Base-by-base conservation (phyloP, 345 rosid genomes). In the Rubroshorea leprosula region DNA sequence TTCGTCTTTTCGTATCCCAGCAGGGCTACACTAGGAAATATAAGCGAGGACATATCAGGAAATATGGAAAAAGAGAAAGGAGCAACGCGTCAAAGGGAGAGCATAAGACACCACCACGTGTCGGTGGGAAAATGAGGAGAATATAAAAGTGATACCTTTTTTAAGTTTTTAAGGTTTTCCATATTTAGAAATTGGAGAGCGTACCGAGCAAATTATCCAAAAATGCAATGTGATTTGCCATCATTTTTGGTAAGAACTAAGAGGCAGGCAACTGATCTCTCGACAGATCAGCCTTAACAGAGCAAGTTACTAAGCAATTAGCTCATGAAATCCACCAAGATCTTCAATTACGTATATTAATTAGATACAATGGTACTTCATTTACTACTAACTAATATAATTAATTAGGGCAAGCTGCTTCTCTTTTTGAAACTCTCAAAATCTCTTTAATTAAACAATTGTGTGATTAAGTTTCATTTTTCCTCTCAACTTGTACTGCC, bases 121-220 rank as follows among this genome's bases (percentile, higher is more conserved):
- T 56, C 60, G 22, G 68, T 39, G n/a, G 19, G 7, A 25, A 41
- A 51, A 19, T 1, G 41, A 53, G 57, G 60, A 65, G 27, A 56
- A n/a, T 1, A 26, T 57, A 54, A 63, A 65, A 55, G 15, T 14
- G n/a, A 16, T 24, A 29, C 20, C 49, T 6, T 55, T 58, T 62
- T 38, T 10, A 3, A 48, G 45, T 23, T 64, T 59, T 68, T 59
- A 70, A 76, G 83, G 80, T 78, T 78, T n/a, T 38, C 80, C 76
- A 29, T 23, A 75, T 70, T 5, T 41, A 70, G 72, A 68, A 69
- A 57, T 38, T 15, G 20, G 48, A 58, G 38, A 51, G 44, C 53
- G 27, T 43, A 24, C 7, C 15, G 46, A 44, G 64, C 13, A 64
- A 51, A 54, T 23, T 7, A 35, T 27, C 21, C 46, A n/a, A 20